phyloP scores from a whole-genome alignment of 148 eudicot species.

The Nyssa sinensis region DNA sequence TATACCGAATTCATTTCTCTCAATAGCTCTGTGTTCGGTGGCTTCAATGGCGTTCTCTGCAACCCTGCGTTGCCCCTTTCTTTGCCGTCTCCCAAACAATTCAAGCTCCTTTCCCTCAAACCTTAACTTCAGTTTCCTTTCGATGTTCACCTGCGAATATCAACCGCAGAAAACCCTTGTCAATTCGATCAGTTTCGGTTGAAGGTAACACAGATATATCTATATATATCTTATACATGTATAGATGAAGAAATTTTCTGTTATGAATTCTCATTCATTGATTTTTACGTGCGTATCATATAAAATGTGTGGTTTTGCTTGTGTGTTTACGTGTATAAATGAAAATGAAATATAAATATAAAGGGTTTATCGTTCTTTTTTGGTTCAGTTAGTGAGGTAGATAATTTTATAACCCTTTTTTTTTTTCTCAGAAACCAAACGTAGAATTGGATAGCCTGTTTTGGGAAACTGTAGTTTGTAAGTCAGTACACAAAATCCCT shows the following conservation, averaged over 20 bases:
- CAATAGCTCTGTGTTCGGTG: not conserved
- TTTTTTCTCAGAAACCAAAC: no score
- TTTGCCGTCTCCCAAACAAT: slow-evolving; percentile 8
- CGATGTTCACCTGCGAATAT: slow-evolving; percentile 22
- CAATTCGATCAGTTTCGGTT: slow-evolving; percentile 39
- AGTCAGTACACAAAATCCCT: no score
- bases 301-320: no score
- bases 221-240: not conserved
- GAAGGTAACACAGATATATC: slow-evolving; percentile 28
- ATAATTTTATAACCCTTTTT: not conserved
- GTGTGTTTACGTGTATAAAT: no score
- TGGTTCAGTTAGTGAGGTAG: no score
- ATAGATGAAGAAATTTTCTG: no score
- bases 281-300: not conserved
- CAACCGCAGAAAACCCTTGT: slow-evolving; percentile 22
- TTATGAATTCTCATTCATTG: not conserved
- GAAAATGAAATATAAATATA: not conserved
- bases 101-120: slow-evolving; percentile 1
- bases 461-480: no score
- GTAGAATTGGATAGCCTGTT: not conserved
- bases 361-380: not conserved
- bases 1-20: not conserved
- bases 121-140: slow-evolving; percentile 31
- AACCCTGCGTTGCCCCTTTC: slow-evolving; percentile 14
- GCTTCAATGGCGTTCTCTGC: slow-evolving; percentile 35